These are phyloP conservation scores for Microbotryomycetes sp. DNA, from an alignment of 1,284 basidiomycete species.

Conservation along the genomic window DNA sequence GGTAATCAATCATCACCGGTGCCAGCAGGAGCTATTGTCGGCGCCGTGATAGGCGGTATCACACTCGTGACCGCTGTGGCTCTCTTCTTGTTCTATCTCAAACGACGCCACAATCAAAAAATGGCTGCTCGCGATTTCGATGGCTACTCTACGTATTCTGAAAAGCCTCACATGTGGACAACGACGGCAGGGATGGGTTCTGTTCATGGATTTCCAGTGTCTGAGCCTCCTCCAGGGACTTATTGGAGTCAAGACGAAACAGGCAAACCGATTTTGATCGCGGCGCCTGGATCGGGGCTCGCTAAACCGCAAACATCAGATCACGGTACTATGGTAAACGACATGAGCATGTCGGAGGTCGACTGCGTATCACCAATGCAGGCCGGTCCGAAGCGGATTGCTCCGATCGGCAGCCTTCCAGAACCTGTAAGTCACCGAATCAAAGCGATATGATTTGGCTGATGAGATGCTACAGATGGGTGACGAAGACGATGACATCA, in stretches of 20 bases:
- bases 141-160: background rate
- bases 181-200: background rate
- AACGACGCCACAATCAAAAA: background rate
- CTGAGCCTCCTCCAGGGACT: background rate
- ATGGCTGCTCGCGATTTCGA: background rate
- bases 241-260: background rate
- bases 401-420: background rate
- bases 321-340: background rate
- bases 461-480: background rate
- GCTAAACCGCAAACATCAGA: background rate
- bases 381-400: background rate
- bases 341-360: background rate
- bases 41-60: background rate
- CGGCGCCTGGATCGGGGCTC: background rate
- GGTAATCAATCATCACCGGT: too few relatives aligned
- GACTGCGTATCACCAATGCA: background rate
- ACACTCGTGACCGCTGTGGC: background rate
- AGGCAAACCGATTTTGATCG: background rate
- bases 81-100: background rate
- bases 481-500: background rate
- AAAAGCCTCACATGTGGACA: background rate
- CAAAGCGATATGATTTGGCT: too few relatives aligned
- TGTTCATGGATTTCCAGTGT: background rate
- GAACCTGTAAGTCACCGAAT: background rate
- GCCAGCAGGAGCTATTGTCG: background rate